Conservation (phyloP, 768 basidiomycete genomes). For the Mycena albidolilacea region DNA sequence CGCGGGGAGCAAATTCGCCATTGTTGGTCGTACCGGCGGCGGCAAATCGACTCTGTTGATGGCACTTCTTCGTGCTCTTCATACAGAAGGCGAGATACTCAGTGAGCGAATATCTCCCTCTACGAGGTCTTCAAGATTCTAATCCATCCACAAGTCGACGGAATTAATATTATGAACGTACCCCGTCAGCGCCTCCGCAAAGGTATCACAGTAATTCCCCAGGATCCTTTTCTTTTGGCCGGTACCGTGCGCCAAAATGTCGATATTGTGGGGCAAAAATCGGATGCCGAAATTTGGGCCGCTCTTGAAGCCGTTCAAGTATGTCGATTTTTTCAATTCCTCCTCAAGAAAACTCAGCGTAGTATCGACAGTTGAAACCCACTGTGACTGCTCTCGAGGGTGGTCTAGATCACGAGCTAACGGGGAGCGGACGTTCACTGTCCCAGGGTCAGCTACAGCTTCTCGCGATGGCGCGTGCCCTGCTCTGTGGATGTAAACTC, state of each 20-base stretch:
- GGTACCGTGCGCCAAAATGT: slow-evolving; percentile 64
- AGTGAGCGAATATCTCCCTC: not conserved
- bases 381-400: slow-evolving; percentile 26
- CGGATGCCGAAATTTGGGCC: slow-evolving; percentile 35
- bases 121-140: not conserved
- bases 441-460: slow-evolving; percentile 56
- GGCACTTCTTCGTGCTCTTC: slow-evolving; percentile 61
- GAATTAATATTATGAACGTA: slow-evolving; percentile 65
- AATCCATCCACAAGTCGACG: slow-evolving; percentile 42
- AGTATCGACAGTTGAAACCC: slow-evolving; percentile 24
- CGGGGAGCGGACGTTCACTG: slow-evolving; percentile 15
- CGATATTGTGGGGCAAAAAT: slow-evolving; percentile 38
- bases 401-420: slow-evolving; percentile 29
- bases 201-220: slow-evolving; percentile 42
- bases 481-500: slow-evolving; percentile 67
- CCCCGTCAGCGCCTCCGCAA: slow-evolving; percentile 61
- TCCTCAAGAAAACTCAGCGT: not conserved
- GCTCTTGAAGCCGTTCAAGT: slow-evolving; percentile 34
- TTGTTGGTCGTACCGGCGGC: slow-evolving; percentile 22
- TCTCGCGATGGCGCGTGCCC: slow-evolving; percentile 68
- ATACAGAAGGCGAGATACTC: slow-evolving; percentile 58
- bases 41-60: slow-evolving; percentile 56
- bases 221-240: slow-evolving; percentile 60
- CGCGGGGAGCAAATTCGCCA: slow-evolving; percentile 23
- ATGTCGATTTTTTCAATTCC: not conserved